phyloP scores from a whole-genome alignment of 495 filamentous ascomycete species.

The Sphaerosporella brunnea region DNA sequence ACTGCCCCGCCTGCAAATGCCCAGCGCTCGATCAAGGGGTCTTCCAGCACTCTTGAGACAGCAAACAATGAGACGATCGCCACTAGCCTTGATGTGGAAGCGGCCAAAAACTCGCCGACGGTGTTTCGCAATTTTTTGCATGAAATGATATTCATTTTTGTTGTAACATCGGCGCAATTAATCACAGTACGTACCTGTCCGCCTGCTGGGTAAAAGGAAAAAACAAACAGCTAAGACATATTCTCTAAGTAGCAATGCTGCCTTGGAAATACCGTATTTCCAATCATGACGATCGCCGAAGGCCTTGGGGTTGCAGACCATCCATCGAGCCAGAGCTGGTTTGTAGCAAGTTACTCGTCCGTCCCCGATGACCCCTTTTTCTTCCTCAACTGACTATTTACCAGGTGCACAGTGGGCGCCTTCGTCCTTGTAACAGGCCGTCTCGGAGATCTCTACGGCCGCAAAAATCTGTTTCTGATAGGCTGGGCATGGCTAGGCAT shows the following conservation, averaged over 20 bases:
- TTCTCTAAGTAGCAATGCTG: slow-evolving; percentile 16
- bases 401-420: slow-evolving; percentile 37
- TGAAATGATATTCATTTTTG: slow-evolving; percentile 17
- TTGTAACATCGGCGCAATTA: slow-evolving; percentile 21
- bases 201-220: background rate
- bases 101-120: too few relatives aligned
- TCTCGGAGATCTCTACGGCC: slow-evolving; percentile 46
- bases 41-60: too few relatives aligned
- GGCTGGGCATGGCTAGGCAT: slow-evolving; percentile 46
- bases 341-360: slow-evolving; percentile 27
- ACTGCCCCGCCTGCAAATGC: too few relatives aligned
- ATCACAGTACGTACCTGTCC: slow-evolving; percentile 14
- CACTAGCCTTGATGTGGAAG: too few relatives aligned
- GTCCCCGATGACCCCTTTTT: slow-evolving; percentile 10
- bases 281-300: slow-evolving; percentile 12
- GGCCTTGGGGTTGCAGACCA: slow-evolving; percentile 13
- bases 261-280: slow-evolving; percentile 19
- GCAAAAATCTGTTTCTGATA: slow-evolving; percentile 41
- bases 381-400: slow-evolving; percentile 1
- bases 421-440: slow-evolving; percentile 48
- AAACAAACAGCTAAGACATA: background rate
- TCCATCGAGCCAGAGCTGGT: slow-evolving; percentile 23
- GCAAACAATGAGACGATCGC: too few relatives aligned
- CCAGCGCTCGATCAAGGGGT: too few relatives aligned
- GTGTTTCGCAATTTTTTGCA: slow-evolving; percentile 17